Conservation (phyloP, 345 rosid genomes). For the Arabidopsis suecica region DNA sequence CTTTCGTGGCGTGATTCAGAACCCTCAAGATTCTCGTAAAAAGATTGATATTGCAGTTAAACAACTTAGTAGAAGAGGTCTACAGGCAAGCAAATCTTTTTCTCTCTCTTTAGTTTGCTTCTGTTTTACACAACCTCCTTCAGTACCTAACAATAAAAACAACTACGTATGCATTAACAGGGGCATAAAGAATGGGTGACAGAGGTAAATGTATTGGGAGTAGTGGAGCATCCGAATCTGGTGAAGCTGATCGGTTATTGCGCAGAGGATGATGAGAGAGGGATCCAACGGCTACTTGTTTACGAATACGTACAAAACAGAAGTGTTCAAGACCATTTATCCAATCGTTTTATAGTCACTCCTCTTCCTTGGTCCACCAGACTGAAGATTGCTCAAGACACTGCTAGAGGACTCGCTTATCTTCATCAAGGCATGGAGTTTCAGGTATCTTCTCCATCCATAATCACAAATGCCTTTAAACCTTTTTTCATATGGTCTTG, state of each 20-base stretch:
- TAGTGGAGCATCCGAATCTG: slow-evolving; percentile 93
- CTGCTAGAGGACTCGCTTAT: slow-evolving; percentile 86
- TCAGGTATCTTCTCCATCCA: slow-evolving; percentile 60
- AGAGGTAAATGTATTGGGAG: slow-evolving; percentile 89
- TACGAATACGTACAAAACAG: slow-evolving; percentile 91
- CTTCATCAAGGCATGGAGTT: slow-evolving; percentile 96
- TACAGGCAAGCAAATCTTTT: slow-evolving; percentile 59
- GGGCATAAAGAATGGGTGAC: slow-evolving; percentile 99
- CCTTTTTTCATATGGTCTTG: background rate
- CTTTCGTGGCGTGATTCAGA: slow-evolving; percentile 67
- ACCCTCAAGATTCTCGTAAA: slow-evolving; percentile 59
- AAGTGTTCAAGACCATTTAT: slow-evolving; percentile 92
- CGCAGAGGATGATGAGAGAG: slow-evolving; percentile 97
- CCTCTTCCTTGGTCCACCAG: slow-evolving; percentile 85
- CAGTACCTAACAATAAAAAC: background rate
- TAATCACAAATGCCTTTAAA: background rate
- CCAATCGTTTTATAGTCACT: slow-evolving; percentile 60
- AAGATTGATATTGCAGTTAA: slow-evolving; percentile 93
- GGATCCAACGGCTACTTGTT: slow-evolving; percentile 83
- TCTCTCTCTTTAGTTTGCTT: background rate
- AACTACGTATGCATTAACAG: slow-evolving; percentile 41
- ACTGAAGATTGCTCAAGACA: slow-evolving; percentile 81
- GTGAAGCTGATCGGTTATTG: slow-evolving; percentile 91
- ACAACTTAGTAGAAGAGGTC: slow-evolving; percentile 89
- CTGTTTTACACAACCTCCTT: background rate